These are phyloP conservation scores for Mortierella hygrophila DNA, from an alignment of 192 early-diverging fungal genomes.

Conservation along the genomic window DNA sequence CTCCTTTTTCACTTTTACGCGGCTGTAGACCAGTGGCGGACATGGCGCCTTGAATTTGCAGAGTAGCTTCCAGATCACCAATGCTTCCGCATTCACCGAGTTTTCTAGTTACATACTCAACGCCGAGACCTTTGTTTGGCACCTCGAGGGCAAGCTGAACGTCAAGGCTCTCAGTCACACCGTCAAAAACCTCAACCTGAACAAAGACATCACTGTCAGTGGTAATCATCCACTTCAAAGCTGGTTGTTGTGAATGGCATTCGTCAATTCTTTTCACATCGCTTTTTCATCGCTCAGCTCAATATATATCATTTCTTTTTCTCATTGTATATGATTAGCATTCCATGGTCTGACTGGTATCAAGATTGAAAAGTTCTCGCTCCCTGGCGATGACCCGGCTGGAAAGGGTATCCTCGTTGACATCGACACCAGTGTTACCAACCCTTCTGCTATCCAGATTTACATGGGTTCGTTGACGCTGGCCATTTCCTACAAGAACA, in stretches of 20 bases:
- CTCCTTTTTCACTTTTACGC: neutral
- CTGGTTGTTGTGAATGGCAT: too few species aligned
- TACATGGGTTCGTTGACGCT: slow-evolving; percentile 63
- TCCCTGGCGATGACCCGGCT: slow-evolving; percentile 61
- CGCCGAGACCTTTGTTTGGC: slow-evolving; percentile 58
- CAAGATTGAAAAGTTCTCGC: slow-evolving; percentile 58
- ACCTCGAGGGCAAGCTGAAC: slow-evolving; percentile 56
- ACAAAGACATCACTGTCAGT: slow-evolving; percentile 60
- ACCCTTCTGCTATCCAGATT: slow-evolving; percentile 63
- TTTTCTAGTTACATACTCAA: slow-evolving; percentile 62
- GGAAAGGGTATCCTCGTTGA: slow-evolving; percentile 64
- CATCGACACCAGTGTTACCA: slow-evolving; percentile 57
- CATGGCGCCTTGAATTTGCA: neutral
- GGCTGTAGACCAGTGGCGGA: neutral
- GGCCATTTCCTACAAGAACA: slow-evolving; percentile 57
- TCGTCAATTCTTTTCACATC: too few species aligned
- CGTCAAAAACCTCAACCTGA: slow-evolving; percentile 58
- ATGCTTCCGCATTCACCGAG: slow-evolving; percentile 47
- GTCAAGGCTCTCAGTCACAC: slow-evolving; percentile 61
- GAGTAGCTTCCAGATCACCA: slow-evolving; percentile 42
- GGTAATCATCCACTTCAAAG: slow-evolving; percentile 29
- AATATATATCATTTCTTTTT: neutral
- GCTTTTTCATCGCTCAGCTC: too few species aligned
- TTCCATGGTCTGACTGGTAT: slow-evolving; percentile 63
- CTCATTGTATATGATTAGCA: neutral